Base-by-base conservation (phyloP, 345 rosid species). In the Pugionium dolabratum region DNA sequence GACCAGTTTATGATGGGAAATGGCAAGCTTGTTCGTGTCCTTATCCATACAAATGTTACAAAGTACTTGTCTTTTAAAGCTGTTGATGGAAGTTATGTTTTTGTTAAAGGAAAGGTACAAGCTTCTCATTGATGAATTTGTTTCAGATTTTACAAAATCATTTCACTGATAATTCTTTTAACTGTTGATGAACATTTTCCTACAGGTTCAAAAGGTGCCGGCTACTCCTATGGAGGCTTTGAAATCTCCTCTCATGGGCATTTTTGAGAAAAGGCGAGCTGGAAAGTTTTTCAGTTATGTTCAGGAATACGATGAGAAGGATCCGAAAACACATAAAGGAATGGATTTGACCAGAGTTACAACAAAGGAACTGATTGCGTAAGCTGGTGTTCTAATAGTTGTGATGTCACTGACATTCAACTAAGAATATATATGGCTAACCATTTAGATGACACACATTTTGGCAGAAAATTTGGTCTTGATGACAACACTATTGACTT, bases 201-300 rank as follows among this genome's bases (percentile, higher is more conserved):
- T 70, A 7, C 77, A 91, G 95, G 81, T 92, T 40, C 78, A 92
- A 70, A 92, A 92, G 81, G 96, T 92, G 66, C 96, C 93, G 4
- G 90, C 89, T 36, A 87, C 82, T 31, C 95, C 88, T 59, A 88
- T 89, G 40, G 96, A 92, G 81, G 96, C 98, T 45, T 76, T 92
- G 44, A 89, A 92, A 74, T 92, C 95, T 9, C 84, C 95, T 49
- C 59, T 89, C 60, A 92, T 89, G 93, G 98, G 95, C 35, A 59
- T 89, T 25, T 89, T 89, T 30, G 98, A 92, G 86, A 92, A 92
- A 85, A 91, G 89, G 0, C 83, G 93, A 25, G 95, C 96, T 26
- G 74, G 96, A 43, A 91, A 92, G 72, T 92, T 92, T 74, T 92
- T 92, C 82, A 84, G 88, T 74, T 89, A 84, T 66, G 95, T 92